These are phyloP conservation scores for Parvularia atlantis DNA, from an alignment of 78 protist species.

Conservation along the genomic window DNA sequence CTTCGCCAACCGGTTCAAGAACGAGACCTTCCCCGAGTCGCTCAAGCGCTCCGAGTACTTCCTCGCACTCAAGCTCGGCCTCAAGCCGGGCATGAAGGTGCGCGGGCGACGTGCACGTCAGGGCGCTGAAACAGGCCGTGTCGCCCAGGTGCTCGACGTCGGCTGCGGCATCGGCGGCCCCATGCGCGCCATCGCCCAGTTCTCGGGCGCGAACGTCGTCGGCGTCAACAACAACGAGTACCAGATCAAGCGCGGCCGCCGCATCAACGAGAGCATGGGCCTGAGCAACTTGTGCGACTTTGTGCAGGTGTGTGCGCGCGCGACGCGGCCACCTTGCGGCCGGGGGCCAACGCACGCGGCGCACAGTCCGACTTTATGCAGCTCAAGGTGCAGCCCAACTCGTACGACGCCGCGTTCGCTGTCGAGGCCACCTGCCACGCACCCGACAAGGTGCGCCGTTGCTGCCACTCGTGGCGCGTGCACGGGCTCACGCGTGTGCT, in stretches of 20 bases:
- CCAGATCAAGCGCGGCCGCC: constrained; percentile 59
- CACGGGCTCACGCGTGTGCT: too few relatives aligned
- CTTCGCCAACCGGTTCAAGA: constrained; percentile 56
- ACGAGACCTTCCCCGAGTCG: constrained; percentile 52
- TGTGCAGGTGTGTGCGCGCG: constrained; percentile 3
- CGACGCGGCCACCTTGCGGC: too few relatives aligned
- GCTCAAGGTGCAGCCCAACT: constrained; percentile 47
- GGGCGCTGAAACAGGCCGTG: neutral
- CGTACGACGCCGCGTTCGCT: constrained; percentile 68
- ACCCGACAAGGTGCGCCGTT: constrained; percentile 51
- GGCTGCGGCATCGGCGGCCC: constrained; percentile 97
- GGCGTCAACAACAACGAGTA: constrained; percentile 79
- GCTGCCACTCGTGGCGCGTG: too few relatives aligned
- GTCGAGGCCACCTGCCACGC: constrained; percentile 90
- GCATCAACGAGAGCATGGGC: constrained; percentile 12
- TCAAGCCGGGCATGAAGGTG: constrained; percentile 48
- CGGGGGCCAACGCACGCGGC: too few relatives aligned
- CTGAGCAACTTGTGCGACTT: constrained; percentile 26
- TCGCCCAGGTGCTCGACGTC: constrained; percentile 46
- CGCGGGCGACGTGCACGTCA: neutral
- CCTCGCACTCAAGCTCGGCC: constrained; percentile 54
- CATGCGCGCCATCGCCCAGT: constrained; percentile 58
- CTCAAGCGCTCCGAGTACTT: constrained; percentile 75
- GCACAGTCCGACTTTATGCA: constrained; percentile 69
- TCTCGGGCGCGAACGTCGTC: constrained; percentile 66